These are phyloP conservation scores for Mucor mucedo DNA, from an alignment of 371 early-diverging fungal species.

Conservation along the genomic window DNA sequence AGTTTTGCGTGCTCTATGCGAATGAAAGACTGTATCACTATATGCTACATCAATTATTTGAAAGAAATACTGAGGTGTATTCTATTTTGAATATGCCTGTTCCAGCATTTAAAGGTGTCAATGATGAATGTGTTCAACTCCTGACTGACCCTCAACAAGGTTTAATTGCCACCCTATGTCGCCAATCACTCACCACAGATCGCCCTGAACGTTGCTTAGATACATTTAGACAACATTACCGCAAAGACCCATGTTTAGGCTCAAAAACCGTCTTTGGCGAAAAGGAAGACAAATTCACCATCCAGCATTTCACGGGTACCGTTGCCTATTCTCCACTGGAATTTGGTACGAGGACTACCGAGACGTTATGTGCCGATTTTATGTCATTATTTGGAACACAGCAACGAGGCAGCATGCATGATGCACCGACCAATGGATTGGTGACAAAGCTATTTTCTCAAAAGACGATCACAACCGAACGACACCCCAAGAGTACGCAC, in stretches of 20 bases:
- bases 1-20: constrained; percentile 77
- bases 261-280: constrained; percentile 1
- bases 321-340: constrained; percentile 75
- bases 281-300: constrained; percentile 52
- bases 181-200: neutral
- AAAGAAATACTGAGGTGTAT: constrained; percentile 46
- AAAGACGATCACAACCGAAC: constrained; percentile 45
- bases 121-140: constrained; percentile 48
- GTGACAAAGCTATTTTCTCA: constrained; percentile 32
- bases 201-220: constrained; percentile 16
- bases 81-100: constrained; percentile 35
- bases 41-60: constrained; percentile 66
- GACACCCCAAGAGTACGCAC: constrained; percentile 52
- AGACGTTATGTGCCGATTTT: constrained; percentile 77
- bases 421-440: constrained; percentile 22
- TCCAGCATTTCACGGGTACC: constrained; percentile 78
- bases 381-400: constrained; percentile 62
- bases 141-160: constrained; percentile 47
- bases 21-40: constrained; percentile 77
- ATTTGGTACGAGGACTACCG: constrained; percentile 69
- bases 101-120: constrained; percentile 32
- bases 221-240: constrained; percentile 22
- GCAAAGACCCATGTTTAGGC: constrained; percentile 18
- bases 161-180: constrained; percentile 50
- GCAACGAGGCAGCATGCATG: constrained; percentile 9